phyloP scores from a whole-genome alignment of 148 eudicot genomes.

The Polygonum aviculare region DNA sequence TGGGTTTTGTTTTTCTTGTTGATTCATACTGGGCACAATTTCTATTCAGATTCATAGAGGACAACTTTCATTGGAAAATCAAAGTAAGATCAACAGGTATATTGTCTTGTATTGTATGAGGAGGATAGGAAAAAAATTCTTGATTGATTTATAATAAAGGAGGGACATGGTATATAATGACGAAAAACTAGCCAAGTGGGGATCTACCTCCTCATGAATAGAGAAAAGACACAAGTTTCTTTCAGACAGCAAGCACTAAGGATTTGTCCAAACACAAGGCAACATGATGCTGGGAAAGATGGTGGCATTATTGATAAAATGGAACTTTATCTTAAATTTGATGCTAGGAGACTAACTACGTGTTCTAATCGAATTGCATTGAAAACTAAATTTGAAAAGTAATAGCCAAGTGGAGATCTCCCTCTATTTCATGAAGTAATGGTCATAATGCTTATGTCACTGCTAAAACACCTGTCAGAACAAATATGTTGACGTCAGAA shows the following conservation, averaged over 20 bases:
- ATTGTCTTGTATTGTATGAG: background rate
- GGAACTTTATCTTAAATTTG: conserved; percentile 26
- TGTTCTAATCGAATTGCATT: background rate
- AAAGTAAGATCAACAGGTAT: no score
- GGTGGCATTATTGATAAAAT: conserved; percentile 23
- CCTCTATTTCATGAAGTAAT: no score
- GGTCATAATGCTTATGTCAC: no score
- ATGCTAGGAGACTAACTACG: conserved; percentile 6
- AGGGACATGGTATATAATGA: background rate
- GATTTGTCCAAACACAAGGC: conserved; percentile 27
- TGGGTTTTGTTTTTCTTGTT: no score
- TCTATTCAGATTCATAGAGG: no score
- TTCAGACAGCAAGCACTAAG: conserved; percentile 30
- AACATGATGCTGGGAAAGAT: conserved; percentile 34
- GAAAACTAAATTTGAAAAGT: background rate
- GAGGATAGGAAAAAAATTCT: background rate
- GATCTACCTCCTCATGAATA: conserved; percentile 23
- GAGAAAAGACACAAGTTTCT: conserved; percentile 22
- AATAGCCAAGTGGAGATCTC: no score
- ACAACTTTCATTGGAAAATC: background rate
- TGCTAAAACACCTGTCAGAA: no score
- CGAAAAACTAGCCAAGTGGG: conserved; percentile 15
- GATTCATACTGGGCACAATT: no score
- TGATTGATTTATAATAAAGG: background rate
- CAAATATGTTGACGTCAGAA: no score